phyloP scores from a whole-genome alignment of 2,329 filamentous ascomycete species.

The Diaporthe australafricana region DNA sequence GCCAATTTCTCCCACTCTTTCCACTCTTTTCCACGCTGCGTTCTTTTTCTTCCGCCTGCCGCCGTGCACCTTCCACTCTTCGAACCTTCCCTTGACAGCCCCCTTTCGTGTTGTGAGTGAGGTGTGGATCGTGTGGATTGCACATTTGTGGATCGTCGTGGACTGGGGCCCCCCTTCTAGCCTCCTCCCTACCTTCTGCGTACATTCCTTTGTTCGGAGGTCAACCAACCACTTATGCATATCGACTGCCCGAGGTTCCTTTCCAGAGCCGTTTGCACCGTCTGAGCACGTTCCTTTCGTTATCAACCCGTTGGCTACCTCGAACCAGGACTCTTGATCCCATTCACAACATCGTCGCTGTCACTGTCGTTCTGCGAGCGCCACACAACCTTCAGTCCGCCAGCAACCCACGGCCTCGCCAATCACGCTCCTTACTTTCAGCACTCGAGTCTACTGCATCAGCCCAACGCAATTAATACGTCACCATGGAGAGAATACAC shows the following conservation, averaged over 20 bases:
- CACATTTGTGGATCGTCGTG: constrained; percentile 10
- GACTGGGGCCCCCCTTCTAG: constrained; percentile 16
- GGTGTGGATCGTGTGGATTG: constrained; percentile 23
- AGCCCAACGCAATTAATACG: neutral
- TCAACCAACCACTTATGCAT: neutral
- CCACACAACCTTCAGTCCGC: neutral
- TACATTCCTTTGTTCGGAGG: constrained; percentile 19
- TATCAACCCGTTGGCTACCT: neutral
- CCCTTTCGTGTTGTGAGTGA: constrained; percentile 21
- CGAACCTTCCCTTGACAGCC: constrained; percentile 21
- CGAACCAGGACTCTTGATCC: neutral
- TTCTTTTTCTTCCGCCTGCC: neutral
- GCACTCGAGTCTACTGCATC: neutral
- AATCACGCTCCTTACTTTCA: constrained; percentile 16
- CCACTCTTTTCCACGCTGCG: neutral
- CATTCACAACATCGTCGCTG: neutral
- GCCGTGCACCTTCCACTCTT: neutral
- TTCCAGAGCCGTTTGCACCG: neutral
- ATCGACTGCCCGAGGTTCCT: neutral
- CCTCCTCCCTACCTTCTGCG: constrained; percentile 20
- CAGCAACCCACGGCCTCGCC: neutral
- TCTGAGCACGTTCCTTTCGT: constrained; percentile 5
- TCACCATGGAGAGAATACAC: constrained; percentile 33
- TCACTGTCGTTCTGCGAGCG: neutral
- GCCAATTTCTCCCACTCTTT: constrained; percentile 22